phyloP scores from a whole-genome alignment of 140 eudicot species.

The Cichorium intybus region DNA sequence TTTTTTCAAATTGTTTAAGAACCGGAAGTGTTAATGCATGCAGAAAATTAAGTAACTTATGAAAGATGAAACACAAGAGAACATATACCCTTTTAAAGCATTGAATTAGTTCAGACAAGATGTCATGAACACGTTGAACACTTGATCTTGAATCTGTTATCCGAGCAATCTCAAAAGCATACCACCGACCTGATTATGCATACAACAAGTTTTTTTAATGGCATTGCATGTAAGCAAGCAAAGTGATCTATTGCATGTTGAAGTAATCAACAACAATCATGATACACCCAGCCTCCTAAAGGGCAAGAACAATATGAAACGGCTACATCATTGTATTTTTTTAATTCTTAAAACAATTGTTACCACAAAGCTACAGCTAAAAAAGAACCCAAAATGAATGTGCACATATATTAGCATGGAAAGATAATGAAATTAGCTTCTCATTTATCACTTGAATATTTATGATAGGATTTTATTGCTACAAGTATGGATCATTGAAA shows the following conservation, averaged over 20 bases:
- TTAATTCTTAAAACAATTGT: too few species aligned
- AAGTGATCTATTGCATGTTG: neutral
- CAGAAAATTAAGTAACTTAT: neutral
- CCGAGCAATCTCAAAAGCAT: constrained; percentile 97
- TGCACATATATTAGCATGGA: too few species aligned
- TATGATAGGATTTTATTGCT: too few species aligned
- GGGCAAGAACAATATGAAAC: too few species aligned
- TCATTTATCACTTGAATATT: too few species aligned
- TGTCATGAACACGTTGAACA: constrained; percentile 91
- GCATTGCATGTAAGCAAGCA: neutral
- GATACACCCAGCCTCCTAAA: too few species aligned
- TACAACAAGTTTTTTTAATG: neutral
- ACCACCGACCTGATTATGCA: constrained; percentile 74
- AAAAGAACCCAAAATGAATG: neutral
- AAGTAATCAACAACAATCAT: too few species aligned
- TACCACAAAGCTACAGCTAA: too few species aligned
- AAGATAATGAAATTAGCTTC: too few species aligned
- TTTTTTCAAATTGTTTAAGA: too few species aligned
- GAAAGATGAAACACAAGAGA: constrained; percentile 5
- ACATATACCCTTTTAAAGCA: constrained; percentile 76
- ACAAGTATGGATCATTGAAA: too few species aligned
- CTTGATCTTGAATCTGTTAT: constrained; percentile 89
- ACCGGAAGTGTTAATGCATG: neutral
- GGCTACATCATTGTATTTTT: too few species aligned
- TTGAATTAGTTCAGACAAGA: constrained; percentile 83